Percentiles rank a stretch among this genome's conserved stretches.
These are phyloP conservation scores for Acanthamoeba culbertsoni DNA, from an alignment of 208 protist species.

Conservation along the genomic window DNA sequence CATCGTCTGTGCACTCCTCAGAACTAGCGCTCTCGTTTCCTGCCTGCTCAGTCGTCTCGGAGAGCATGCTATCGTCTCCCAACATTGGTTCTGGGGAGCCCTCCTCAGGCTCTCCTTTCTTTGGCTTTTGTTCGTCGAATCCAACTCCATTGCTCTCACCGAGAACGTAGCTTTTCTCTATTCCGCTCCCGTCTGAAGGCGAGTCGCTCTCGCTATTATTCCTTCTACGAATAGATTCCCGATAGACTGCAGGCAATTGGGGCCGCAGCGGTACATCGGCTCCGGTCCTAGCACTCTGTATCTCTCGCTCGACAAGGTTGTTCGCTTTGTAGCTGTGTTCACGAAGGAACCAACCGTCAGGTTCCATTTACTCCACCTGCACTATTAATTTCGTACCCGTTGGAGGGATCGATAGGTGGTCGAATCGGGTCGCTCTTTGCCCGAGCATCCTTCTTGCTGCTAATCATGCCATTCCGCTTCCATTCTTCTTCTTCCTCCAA, in stretches of 20 bases:
- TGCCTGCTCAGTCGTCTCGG: no score
- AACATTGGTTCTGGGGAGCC: no score
- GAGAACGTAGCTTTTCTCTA: no score
- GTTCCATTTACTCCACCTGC: no score
- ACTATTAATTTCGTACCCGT: background rate
- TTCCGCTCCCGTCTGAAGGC: no score
- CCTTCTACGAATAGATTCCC: background rate
- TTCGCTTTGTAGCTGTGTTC: background rate
- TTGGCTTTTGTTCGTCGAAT: no score
- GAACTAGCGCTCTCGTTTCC: background rate
- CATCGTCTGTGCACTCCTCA: background rate
- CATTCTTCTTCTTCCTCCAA: background rate
- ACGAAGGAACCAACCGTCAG: no score
- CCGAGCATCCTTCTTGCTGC: background rate
- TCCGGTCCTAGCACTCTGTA: background rate
- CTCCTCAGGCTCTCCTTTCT: no score
- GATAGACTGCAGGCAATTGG: no score
- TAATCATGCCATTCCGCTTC: background rate
- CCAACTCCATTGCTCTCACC: no score
- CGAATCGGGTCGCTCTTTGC: background rate
- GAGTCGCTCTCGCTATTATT: background rate
- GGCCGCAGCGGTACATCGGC: background rate
- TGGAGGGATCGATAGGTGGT: background rate
- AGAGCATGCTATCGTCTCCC: no score
- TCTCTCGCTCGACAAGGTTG: background rate